Conservation (phyloP, 306 rosid genomes). For the Acacia confusa region DNA sequence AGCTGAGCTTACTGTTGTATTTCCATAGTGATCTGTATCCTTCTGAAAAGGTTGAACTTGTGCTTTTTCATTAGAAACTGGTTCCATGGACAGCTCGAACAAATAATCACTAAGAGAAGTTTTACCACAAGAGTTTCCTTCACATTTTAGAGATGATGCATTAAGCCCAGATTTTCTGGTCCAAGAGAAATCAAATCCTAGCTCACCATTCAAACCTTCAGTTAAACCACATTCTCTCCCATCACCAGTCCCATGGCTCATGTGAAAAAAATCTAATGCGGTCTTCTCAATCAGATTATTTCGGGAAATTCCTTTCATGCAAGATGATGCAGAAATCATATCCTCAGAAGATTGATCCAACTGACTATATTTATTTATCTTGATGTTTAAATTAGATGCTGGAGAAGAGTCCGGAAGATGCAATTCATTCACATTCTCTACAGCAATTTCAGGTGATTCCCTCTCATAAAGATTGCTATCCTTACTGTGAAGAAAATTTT, state of each 20-base stretch:
- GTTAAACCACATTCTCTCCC: slow-evolving; percentile 39
- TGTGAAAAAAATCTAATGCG: slow-evolving; percentile 31
- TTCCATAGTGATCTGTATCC: slow-evolving; percentile 37
- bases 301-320: slow-evolving; percentile 28
- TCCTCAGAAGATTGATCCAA: slow-evolving; percentile 36
- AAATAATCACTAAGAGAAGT: slow-evolving; percentile 36
- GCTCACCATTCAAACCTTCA: slow-evolving; percentile 38
- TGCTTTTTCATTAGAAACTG: slow-evolving; percentile 37
- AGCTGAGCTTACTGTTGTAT: slow-evolving; percentile 31
- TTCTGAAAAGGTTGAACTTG: slow-evolving; percentile 37
- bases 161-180: slow-evolving; percentile 37
- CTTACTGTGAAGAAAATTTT: slow-evolving; percentile 33
- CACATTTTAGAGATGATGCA: slow-evolving; percentile 35
- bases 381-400: slow-evolving; percentile 26
- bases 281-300: slow-evolving; percentile 33
- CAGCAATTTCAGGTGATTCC: slow-evolving; percentile 38
- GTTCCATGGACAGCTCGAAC: slow-evolving; percentile 38
- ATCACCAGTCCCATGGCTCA: slow-evolving; percentile 31
- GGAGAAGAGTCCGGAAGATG: slow-evolving; percentile 36
- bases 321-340: slow-evolving; percentile 35
- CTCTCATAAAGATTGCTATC: slow-evolving; percentile 42
- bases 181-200: slow-evolving; percentile 34
- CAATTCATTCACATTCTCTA: slow-evolving; percentile 35
- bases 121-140: slow-evolving; percentile 32
- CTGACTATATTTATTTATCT: slow-evolving; percentile 31